These are phyloP conservation scores for Chrysanthemum makinoi DNA, from an alignment of 129 eudicot genomes.

Conservation along the genomic window DNA sequence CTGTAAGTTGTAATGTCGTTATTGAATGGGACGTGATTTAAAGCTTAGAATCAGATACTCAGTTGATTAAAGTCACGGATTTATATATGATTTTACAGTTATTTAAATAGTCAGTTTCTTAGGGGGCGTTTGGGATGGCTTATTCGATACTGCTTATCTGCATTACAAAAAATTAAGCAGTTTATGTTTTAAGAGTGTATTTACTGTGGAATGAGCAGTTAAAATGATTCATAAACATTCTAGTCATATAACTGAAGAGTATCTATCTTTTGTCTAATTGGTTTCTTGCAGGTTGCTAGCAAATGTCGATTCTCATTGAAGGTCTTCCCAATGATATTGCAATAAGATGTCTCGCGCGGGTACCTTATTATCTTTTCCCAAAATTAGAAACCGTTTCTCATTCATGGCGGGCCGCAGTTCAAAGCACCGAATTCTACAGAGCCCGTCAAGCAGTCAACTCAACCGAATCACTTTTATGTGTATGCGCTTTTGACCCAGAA, in stretches of 20 bases:
- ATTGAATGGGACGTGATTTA: neutral
- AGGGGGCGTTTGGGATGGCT: neutral
- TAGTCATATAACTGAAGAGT: constrained; percentile 8
- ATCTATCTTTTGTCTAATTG: constrained; percentile 7
- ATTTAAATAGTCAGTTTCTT: constrained; percentile 1
- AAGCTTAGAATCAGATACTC: neutral
- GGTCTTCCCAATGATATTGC: constrained; percentile 97
- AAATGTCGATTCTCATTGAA: constrained; percentile 79
- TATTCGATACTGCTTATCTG: too few relatives aligned
- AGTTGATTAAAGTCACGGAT: neutral
- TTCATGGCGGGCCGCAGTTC: constrained; percentile 79
- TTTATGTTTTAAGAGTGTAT: too few relatives aligned
- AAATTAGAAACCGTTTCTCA: constrained; percentile 64
- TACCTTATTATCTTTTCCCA: constrained; percentile 74
- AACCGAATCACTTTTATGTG: constrained; percentile 64
- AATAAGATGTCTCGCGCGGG: constrained; percentile 87
- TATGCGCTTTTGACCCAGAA: constrained; percentile 90
- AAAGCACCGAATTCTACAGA: constrained; percentile 66
- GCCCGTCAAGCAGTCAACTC: constrained; percentile 79
- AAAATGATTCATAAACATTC: too few relatives aligned
- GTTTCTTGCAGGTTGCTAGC: constrained; percentile 22
- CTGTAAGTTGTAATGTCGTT: neutral
- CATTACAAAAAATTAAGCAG: too few relatives aligned
- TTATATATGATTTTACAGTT: neutral
- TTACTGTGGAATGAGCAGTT: too few relatives aligned